Evolutionary conservation across 2,329 filamentous ascomycete species (phyloP), one percentile per base, ranked within the genome.

Genomic region (Arthrobotrys entomopaga): DNA sequence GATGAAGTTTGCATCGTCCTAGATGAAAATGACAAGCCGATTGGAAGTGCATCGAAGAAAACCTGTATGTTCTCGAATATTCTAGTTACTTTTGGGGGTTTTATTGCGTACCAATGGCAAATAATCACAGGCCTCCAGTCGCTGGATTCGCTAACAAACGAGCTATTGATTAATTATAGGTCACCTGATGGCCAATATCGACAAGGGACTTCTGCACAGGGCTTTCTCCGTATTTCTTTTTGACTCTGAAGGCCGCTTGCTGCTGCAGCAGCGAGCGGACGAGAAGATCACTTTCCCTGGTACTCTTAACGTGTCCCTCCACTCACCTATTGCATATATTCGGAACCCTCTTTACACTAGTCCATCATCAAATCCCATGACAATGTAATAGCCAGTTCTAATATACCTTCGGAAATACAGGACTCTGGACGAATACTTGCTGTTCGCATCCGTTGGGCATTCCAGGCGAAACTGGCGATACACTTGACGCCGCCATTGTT

Each of bases 351-450:
- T n/a, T 46, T 7, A n/a, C 40, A 46, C 8, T 7, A 34, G 29
- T 7, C 29, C 1, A 34, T 34, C 29, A 10, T 34, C 29, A 34
- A 7, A 6, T 2, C n/a, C n/a, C 2, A 1, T 15, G 16, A 46
- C 42, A 13, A 46, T 19, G 13, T 19, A 46, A 13, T 46, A 46
- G 1, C 16, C 5, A 1, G 13, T 46, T 3, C 46, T 19, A 50
- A 50, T 50, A 7, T 3, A 22, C 19, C 43, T 16, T 63, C 6
- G 2, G 20, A 38, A 61, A 15, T 42, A 19, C 15, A 79, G 92
- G 97, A 81, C 93, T 97, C 90, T 99, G 95, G 95, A 99, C 95
- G 77, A 99, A 99, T 84, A 99, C 95, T 34, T 99, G 95, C 87
- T 99, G 95, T 86, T 99, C 95, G 43, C 95, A 99, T 83, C 95